These are phyloP conservation scores for Fusarium annulatum DNA, from an alignment of 2,329 filamentous ascomycete species.

Conservation along the genomic window DNA sequence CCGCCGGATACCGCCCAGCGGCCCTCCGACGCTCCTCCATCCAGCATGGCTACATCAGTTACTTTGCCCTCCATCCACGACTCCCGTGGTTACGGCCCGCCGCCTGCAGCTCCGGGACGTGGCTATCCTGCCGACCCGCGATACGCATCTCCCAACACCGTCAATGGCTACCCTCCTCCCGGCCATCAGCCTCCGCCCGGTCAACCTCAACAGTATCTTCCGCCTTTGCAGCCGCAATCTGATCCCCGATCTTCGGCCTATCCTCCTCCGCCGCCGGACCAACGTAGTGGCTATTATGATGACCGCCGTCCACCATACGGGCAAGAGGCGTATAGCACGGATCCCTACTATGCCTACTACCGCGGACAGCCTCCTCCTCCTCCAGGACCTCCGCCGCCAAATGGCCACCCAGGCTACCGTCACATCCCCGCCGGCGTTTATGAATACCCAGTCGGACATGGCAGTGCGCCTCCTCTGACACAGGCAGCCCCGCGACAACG, in stretches of 20 bases:
- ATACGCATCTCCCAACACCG: constrained; percentile 57
- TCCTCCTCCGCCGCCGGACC: constrained; percentile 53
- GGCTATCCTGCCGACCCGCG: constrained; percentile 51
- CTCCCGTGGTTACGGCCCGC: constrained; percentile 52
- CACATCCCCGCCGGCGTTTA: constrained; percentile 47
- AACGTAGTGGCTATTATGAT: constrained; percentile 53
- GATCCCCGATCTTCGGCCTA: constrained; percentile 52
- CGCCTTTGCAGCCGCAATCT: constrained; percentile 53
- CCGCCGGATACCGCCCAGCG: constrained; percentile 56
- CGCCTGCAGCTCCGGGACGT: constrained; percentile 47
- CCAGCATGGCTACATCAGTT: constrained; percentile 57
- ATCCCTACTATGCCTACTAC: constrained; percentile 51
- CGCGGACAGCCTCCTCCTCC: constrained; percentile 42
- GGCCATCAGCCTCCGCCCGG: constrained; percentile 41
- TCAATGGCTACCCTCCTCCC: constrained; percentile 60
- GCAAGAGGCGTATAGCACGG: constrained; percentile 49
- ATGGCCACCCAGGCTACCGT: constrained; percentile 46
- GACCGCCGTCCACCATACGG: constrained; percentile 51
- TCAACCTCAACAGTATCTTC: constrained; percentile 50
- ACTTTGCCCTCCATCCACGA: constrained; percentile 64
- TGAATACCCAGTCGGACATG: constrained; percentile 49
- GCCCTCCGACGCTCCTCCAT: constrained; percentile 44
- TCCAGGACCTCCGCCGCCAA: constrained; percentile 48
- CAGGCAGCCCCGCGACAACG: constrained; percentile 68
- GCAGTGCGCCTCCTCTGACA: constrained; percentile 52